phyloP scores from a whole-genome alignment of 164 flowering plant genomes.

The Kalanchoe fedtschenkoi region DNA sequence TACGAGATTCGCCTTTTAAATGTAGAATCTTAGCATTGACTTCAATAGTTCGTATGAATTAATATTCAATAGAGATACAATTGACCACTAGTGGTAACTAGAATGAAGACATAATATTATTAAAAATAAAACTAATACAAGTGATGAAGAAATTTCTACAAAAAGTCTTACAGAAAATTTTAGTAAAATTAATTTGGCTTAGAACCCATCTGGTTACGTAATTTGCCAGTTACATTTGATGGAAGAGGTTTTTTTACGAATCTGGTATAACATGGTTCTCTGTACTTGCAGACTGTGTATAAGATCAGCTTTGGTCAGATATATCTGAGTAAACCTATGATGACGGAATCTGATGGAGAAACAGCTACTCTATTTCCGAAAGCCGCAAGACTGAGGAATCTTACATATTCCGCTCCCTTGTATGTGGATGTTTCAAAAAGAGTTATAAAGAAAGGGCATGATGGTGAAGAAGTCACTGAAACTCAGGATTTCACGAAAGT shows the following conservation, averaged over 20 bases:
- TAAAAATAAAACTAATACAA: no score
- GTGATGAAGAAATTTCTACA: no score
- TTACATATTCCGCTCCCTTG: slow-evolving; percentile 91
- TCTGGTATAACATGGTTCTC: neutral
- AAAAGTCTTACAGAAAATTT: no score
- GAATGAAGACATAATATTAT: no score
- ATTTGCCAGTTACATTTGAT: neutral
- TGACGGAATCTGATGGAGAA: slow-evolving; percentile 99
- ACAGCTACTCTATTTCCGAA: slow-evolving; percentile 93
- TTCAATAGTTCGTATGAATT: no score
- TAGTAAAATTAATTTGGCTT: neutral
- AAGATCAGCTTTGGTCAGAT: slow-evolving; percentile 95
- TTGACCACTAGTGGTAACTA: no score
- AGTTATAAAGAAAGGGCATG: slow-evolving; percentile 89
- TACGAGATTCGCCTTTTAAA: no score
- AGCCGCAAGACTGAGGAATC: slow-evolving; percentile 88
- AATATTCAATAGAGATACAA: no score
- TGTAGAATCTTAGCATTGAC: no score
- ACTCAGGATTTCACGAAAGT: slow-evolving; percentile 92
- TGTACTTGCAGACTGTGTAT: slow-evolving; percentile 77
- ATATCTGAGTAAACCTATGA: slow-evolving; percentile 94
- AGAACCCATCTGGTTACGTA: neutral
- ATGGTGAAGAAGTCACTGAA: slow-evolving; percentile 89
- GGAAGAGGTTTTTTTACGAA: neutral
- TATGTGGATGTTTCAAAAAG: slow-evolving; percentile 89